A percentile compares a stretch with the other conserved stretches of the same genome.
Conservation (phyloP, 768 basidiomycete genomes). For the Suillus lakei region DNA sequence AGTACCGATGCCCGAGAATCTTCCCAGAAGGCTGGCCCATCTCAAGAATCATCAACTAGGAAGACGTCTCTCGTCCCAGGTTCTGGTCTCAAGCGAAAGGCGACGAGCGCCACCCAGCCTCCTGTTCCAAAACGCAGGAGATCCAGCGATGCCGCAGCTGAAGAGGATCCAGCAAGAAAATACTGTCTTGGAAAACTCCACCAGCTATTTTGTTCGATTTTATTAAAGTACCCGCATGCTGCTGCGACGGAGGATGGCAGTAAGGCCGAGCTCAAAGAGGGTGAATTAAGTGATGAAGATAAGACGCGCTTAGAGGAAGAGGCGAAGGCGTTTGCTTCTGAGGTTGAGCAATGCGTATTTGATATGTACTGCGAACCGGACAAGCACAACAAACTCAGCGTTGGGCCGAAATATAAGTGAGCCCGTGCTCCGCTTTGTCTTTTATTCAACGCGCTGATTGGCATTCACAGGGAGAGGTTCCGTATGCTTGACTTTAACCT, state of each 20-base stretch:
- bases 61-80: conserved; percentile 24
- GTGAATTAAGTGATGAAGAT: conserved; percentile 65
- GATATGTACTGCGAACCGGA: conserved; percentile 80
- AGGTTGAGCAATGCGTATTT: conserved; percentile 78
- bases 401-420: conserved; percentile 83
- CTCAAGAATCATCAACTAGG: conserved; percentile 23
- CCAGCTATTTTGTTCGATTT: conserved; percentile 73
- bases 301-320: conserved; percentile 56
- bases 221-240: conserved; percentile 69
- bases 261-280: conserved; percentile 49
- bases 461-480: conserved; percentile 74
- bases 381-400: conserved; percentile 64
- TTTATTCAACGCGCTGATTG: conserved; percentile 14
- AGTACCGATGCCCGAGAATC: conserved; percentile 7
- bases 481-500: conserved; percentile 90
- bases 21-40: conserved; percentile 22
- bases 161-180: conserved; percentile 76
- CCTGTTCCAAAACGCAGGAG: conserved; percentile 54
- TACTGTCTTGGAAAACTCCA: conserved; percentile 81
- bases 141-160: conserved; percentile 43
- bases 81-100: conserved; percentile 59
- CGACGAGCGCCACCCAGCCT: conserved; percentile 39
- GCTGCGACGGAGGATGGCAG: conserved; percentile 34
- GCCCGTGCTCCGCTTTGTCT: conserved; percentile 27
- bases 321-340: conserved; percentile 67